Evolutionary conservation across 2,329 filamentous ascomycete species (phyloP).

Genomic region (Diplodia corticola): DNA sequence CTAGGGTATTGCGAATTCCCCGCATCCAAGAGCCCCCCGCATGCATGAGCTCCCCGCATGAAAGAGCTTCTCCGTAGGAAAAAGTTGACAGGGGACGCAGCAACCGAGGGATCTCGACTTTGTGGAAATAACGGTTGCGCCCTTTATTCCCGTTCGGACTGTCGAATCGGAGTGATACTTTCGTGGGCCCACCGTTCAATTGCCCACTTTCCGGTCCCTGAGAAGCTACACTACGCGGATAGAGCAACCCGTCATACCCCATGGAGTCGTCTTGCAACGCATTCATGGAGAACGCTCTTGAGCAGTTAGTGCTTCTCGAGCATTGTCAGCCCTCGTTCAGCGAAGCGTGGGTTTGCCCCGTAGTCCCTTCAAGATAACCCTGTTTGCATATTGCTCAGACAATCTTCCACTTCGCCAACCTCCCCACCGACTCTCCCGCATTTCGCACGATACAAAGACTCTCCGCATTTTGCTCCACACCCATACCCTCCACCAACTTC

Average conservation of each 20-base stretch:
- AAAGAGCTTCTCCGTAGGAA: not conserved
- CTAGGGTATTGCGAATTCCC: conserved; percentile 1
- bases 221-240: not conserved
- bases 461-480: conserved; percentile 34
- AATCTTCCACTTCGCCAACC: conserved; percentile 74
- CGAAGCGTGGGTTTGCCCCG: no score
- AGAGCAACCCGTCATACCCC: not conserved
- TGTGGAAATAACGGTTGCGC: not conserved
- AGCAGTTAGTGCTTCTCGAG: no score
- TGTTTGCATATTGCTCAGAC: not conserved
- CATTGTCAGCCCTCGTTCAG: no score
- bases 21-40: no score
- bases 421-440: conserved; percentile 74
- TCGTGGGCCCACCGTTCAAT: not conserved
- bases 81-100: not conserved
- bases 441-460: conserved; percentile 77
- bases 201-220: not conserved
- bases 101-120: not conserved
- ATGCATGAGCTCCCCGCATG: conserved; percentile 13
- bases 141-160: conserved; percentile 1
- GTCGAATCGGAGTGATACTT: not conserved
- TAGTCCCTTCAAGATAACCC: not conserved
- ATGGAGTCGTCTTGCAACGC: no score
- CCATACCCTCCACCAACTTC: conserved; percentile 55
- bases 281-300: no score